Conservation (phyloP, 129 eudicot species). For the Pseudognaphalium luteoalbum region DNA sequence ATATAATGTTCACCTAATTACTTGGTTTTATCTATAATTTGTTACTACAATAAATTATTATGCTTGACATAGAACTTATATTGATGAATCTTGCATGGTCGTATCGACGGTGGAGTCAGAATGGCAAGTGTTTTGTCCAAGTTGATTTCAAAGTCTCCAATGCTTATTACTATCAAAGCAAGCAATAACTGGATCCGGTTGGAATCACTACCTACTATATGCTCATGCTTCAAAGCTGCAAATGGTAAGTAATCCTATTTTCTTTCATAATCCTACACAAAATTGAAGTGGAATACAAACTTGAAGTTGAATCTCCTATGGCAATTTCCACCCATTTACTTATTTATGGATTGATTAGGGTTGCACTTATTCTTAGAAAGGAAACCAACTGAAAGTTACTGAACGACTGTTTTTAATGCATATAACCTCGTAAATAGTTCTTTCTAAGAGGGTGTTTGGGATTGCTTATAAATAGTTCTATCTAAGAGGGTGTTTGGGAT, state of each 20-base stretch:
- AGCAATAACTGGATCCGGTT: conserved; percentile 63
- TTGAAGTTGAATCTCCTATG: not conserved
- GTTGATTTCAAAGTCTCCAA: conserved; percentile 51
- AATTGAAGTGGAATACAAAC: no score
- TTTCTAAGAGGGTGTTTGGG: no score
- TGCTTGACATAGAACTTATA: not conserved
- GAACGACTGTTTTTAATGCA: no score
- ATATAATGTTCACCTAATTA: conserved; percentile 58
- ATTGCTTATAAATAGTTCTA: no score
- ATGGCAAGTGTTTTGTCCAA: conserved; percentile 54
- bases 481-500: no score
- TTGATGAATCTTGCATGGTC: conserved; percentile 41
- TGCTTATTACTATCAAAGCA: conserved; percentile 60
- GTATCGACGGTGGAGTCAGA: conserved; percentile 58
- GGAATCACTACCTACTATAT: conserved; percentile 49
- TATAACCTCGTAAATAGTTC: no score
- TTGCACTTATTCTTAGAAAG: not conserved
- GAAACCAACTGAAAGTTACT: no score
- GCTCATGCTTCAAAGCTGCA: conserved; percentile 44
- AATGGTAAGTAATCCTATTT: conserved; percentile 46
- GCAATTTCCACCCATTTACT: not conserved
- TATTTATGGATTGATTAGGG: not conserved
- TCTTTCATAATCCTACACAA: not conserved
- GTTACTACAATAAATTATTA: not conserved
- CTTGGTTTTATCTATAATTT: not conserved